Percentiles rank a stretch among this genome's conserved stretches.
Conservation (phyloP, 225 moss, liverwort and hornwort genomes). For the Pleurozium schreberi region DNA sequence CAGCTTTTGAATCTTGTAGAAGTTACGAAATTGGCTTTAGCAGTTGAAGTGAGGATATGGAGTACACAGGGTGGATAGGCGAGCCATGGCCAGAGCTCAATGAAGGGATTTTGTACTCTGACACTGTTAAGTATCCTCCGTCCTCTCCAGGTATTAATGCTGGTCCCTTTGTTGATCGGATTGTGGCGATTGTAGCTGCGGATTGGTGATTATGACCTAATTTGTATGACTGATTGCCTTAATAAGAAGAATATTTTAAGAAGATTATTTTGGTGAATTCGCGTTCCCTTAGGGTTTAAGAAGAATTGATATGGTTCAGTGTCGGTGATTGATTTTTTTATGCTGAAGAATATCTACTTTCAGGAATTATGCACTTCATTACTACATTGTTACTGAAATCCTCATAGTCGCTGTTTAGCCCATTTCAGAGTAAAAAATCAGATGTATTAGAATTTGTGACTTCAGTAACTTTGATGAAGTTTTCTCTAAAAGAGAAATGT, state of each 20-base stretch:
- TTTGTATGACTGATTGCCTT: not conserved
- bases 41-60: conserved; percentile 13
- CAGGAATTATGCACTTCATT: not conserved
- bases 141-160: not conserved
- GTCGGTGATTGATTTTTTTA: not conserved
- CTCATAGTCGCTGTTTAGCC: not conserved
- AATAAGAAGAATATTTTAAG: not conserved
- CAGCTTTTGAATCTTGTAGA: not conserved
- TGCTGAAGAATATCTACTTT: not conserved
- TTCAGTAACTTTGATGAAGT: not conserved
- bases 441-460: not conserved
- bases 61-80: conserved; percentile 34
- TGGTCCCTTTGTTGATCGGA: not conserved
- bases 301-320: not conserved
- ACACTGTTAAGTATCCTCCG: conserved; percentile 20
- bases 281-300: not conserved
- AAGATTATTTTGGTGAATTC: not conserved
- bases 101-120: conserved; percentile 58
- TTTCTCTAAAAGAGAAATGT: not conserved
- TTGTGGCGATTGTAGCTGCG: not conserved
- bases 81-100: conserved; percentile 76
- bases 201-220: not conserved
- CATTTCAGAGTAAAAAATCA: not conserved
- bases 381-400: not conserved
- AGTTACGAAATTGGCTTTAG: not conserved